phyloP scores from a whole-genome alignment of 768 basidiomycete species.

The Lanmaoa rubissima region DNA sequence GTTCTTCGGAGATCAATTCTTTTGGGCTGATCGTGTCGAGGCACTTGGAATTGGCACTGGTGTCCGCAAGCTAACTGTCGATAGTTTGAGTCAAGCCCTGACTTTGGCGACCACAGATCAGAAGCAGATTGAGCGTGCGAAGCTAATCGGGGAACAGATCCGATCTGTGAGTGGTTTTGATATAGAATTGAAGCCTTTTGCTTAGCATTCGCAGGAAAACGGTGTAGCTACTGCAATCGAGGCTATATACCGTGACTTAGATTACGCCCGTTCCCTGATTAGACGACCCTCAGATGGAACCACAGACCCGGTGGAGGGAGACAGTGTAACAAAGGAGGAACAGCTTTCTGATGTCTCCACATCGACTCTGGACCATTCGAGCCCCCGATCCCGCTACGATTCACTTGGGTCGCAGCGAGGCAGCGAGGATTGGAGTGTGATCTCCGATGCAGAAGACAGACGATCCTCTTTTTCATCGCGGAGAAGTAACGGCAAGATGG shows the following conservation, averaged over 20 bases:
- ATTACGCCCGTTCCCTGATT: conserved; percentile 87
- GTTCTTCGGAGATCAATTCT: conserved; percentile 97
- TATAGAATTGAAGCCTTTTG: background rate
- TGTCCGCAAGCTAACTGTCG: conserved; percentile 83
- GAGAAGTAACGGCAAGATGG: conserved; percentile 38
- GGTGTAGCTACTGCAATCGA: conserved; percentile 94
- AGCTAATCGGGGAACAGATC: conserved; percentile 81
- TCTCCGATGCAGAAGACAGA: conserved; percentile 71
- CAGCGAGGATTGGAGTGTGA: conserved; percentile 88
- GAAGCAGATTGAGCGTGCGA: conserved; percentile 87
- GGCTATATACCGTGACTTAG: conserved; percentile 93
- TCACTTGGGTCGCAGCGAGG: conserved; percentile 55
- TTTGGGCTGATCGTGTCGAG: conserved; percentile 98
- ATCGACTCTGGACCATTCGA: conserved; percentile 33
- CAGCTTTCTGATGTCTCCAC: conserved; percentile 29
- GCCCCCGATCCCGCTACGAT: conserved; percentile 47
- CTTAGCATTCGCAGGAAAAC: conserved; percentile 64
- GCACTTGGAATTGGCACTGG: conserved; percentile 88
- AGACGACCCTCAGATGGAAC: conserved; percentile 46
- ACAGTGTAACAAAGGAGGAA: conserved; percentile 30
- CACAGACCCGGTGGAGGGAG: conserved; percentile 20
- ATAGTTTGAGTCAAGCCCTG: conserved; percentile 76
- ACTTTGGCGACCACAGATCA: conserved; percentile 78
- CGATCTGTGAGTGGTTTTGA: conserved; percentile 52
- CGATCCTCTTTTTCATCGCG: conserved; percentile 56